Percentiles rank a stretch among this genome's conserved stretches.
These are phyloP conservation scores for Meyerozyma athensensis DNA, from an alignment of 1,139 yeast species.

Conservation along the genomic window DNA sequence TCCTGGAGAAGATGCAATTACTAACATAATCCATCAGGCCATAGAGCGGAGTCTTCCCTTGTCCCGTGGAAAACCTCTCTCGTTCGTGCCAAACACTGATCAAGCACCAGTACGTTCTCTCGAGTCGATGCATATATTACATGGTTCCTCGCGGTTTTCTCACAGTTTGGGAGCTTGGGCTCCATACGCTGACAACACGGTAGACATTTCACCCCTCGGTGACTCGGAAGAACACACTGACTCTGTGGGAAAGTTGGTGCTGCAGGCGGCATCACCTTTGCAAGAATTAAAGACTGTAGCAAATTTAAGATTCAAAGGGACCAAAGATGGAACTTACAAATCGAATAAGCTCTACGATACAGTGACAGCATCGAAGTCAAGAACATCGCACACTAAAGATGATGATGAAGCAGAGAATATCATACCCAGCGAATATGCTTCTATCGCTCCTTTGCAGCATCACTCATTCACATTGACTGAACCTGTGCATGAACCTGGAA, in stretches of 20 bases:
- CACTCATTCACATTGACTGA: conserved; percentile 41
- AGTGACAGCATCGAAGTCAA: conserved; percentile 11
- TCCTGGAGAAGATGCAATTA: conserved; percentile 40
- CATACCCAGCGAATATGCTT: conserved; percentile 34
- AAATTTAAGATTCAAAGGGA: conserved; percentile 56
- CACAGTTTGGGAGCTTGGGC: conserved; percentile 65
- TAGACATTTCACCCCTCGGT: conserved; percentile 60
- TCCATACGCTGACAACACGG: conserved; percentile 60
- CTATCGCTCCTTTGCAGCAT: conserved; percentile 52
- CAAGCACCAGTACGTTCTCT: conserved; percentile 52
- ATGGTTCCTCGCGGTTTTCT: conserved; percentile 58
- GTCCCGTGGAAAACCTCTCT: conserved; percentile 25
- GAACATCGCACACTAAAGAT: conserved; percentile 14
- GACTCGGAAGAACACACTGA: conserved; percentile 27
- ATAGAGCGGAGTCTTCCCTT: conserved; percentile 50
- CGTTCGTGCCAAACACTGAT: conserved; percentile 20
- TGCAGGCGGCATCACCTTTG: conserved; percentile 7
- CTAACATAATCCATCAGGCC: conserved; percentile 55
- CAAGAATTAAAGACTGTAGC: conserved; percentile 35
- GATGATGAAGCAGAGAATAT: conserved; percentile 15
- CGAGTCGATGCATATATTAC: conserved; percentile 49
- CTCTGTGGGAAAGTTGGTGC: not conserved
- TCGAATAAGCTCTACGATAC: conserved; percentile 36
- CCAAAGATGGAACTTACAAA: conserved; percentile 26
- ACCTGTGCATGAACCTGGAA: conserved; percentile 12